Percentiles rank a stretch among this genome's conserved stretches.
Evolutionary conservation across 2,329 filamentous ascomycete species (phyloP).

Genomic region (Rutstroemia sp.): DNA sequence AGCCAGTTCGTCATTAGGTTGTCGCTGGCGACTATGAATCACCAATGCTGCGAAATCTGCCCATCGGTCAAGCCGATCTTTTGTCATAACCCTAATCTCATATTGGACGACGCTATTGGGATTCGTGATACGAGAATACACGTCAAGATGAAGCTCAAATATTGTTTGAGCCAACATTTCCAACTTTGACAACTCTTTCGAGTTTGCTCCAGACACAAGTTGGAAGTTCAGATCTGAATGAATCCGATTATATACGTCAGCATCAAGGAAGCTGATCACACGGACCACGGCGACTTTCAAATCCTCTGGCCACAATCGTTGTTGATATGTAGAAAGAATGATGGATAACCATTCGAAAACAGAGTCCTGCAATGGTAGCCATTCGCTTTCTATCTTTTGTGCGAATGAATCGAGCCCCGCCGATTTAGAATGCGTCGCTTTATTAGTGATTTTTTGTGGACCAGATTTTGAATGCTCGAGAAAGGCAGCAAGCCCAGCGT

Average conservation of each 20-base stretch:
- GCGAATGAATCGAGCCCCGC: slow-evolving; percentile 47
- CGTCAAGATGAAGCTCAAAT: slow-evolving; percentile 61
- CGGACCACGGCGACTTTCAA: slow-evolving; percentile 51
- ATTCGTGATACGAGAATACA: slow-evolving; percentile 55
- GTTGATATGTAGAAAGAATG: slow-evolving; percentile 44
- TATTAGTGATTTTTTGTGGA: slow-evolving; percentile 42
- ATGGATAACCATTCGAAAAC: slow-evolving; percentile 50
- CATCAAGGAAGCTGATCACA: slow-evolving; percentile 41
- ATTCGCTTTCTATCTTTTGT: slow-evolving; percentile 39
- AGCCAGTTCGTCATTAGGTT: slow-evolving; percentile 34
- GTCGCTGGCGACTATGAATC: slow-evolving; percentile 30
- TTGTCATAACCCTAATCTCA: slow-evolving; percentile 44
- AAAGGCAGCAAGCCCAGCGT: slow-evolving; percentile 49
- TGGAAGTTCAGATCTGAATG: slow-evolving; percentile 34
- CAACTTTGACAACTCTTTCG: slow-evolving; percentile 32
- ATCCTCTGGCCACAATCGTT: slow-evolving; percentile 49
- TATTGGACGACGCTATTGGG: slow-evolving; percentile 48
- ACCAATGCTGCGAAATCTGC: slow-evolving; percentile 46
- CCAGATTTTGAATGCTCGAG: slow-evolving; percentile 55
- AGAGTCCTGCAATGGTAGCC: slow-evolving; percentile 49
- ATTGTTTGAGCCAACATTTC: slow-evolving; percentile 49
- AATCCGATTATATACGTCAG: slow-evolving; percentile 42
- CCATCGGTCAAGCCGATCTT: slow-evolving; percentile 55
- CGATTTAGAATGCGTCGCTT: slow-evolving; percentile 40
- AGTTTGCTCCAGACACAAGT: slow-evolving; percentile 9